phyloP scores from a whole-genome alignment of 768 basidiomycete species.

The Pleurotus tuoliensis region DNA sequence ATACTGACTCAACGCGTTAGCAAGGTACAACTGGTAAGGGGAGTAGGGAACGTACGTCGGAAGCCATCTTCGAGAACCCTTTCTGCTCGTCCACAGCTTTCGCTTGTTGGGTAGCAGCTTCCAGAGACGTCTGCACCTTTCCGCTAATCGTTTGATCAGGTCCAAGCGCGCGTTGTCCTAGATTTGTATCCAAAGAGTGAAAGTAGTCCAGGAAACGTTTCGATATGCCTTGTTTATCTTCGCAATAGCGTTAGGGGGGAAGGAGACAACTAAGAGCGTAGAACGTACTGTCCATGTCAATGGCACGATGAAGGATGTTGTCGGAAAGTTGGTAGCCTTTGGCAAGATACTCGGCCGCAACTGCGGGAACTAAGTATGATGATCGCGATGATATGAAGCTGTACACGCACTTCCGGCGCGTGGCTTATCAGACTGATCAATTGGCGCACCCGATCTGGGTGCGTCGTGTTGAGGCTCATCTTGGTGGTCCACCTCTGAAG shows the following conservation, averaged over 20 bases:
- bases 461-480: slow-evolving; percentile 31
- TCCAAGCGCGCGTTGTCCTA: slow-evolving; percentile 72
- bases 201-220: slow-evolving; percentile 80
- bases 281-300: slow-evolving; percentile 67
- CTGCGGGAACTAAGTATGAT: slow-evolving; percentile 27
- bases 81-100: slow-evolving; percentile 79
- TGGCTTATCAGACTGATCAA: slow-evolving; percentile 91
- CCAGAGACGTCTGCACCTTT: slow-evolving; percentile 63
- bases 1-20: slow-evolving; percentile 44
- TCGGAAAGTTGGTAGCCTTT: slow-evolving; percentile 85
- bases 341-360: slow-evolving; percentile 92
- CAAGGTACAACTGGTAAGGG: not conserved
- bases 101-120: slow-evolving; percentile 63
- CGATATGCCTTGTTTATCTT: slow-evolving; percentile 86
- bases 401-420: slow-evolving; percentile 66
- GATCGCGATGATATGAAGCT: not conserved
- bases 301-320: slow-evolving; percentile 69
- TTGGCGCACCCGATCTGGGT: slow-evolving; percentile 32
- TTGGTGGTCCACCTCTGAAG: slow-evolving; percentile 59
- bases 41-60: slow-evolving; percentile 42
- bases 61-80: slow-evolving; percentile 65
- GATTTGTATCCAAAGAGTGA: slow-evolving; percentile 59
- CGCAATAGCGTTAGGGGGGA: not conserved
- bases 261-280: not conserved
- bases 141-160: slow-evolving; percentile 77